Evolutionary conservation across 106 monocot genomes (phyloP).

Genomic region (Apostasia ramifera): DNA sequence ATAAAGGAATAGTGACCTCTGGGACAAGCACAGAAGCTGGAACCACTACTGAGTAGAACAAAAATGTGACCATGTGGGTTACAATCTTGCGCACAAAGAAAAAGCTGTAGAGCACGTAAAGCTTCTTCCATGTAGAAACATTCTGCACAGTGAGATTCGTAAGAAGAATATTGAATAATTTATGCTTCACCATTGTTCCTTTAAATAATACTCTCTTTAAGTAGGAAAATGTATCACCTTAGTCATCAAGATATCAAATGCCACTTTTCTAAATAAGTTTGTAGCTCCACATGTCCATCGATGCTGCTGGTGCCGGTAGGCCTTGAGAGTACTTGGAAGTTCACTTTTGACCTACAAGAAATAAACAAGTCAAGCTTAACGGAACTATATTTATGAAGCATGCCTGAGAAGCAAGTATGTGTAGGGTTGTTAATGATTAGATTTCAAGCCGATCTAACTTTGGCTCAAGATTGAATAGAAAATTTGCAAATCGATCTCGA

Average conservation of each 20-base stretch:
- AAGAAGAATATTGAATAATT: not conserved
- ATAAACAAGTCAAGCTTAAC: not conserved
- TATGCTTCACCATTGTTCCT: no score
- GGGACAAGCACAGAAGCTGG: conserved; percentile 24
- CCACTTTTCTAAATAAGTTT: conserved; percentile 15
- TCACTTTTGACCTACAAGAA: conserved; percentile 14
- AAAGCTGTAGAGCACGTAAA: conserved; percentile 27
- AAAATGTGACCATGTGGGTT: conserved; percentile 24
- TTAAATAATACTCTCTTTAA: no score
- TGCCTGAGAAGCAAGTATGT: not conserved
- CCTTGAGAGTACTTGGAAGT: conserved; percentile 11
- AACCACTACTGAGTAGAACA: conserved; percentile 25
- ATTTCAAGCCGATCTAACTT: no score
- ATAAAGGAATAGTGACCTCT: conserved; percentile 25
- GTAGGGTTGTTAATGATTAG: no score
- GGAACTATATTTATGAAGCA: not conserved
- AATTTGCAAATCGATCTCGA: no score
- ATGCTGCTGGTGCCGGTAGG: conserved; percentile 11
- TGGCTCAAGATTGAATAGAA: no score
- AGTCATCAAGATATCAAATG: conserved; percentile 1
- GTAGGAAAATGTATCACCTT: conserved; percentile 2
- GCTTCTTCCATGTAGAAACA: conserved; percentile 18
- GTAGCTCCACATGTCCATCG: conserved; percentile 21
- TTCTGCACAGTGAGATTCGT: conserved; percentile 2
- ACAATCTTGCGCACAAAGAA: conserved; percentile 28